Evolutionary conservation across 805 yeast species (phyloP).

Genomic region (Saccharomycopsis fibuligera): DNA sequence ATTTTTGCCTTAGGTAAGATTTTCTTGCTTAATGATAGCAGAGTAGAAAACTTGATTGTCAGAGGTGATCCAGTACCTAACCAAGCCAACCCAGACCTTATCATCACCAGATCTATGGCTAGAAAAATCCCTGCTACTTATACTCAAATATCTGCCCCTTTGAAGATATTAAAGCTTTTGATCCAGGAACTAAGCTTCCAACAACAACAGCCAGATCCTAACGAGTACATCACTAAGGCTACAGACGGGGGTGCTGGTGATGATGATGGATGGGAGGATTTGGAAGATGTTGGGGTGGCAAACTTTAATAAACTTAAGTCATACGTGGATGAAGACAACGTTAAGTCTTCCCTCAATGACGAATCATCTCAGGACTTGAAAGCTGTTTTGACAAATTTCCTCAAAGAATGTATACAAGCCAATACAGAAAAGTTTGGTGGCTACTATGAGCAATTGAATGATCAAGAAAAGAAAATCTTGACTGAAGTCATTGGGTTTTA

Average conservation of each 20-base stretch:
- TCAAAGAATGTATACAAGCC: slow-evolving; percentile 41
- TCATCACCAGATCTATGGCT: slow-evolving; percentile 82
- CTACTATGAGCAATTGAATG: slow-evolving; percentile 37
- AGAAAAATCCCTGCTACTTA: slow-evolving; percentile 55
- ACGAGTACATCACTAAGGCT: slow-evolving; percentile 27
- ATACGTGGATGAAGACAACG: slow-evolving; percentile 30
- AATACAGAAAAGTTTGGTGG: slow-evolving; percentile 39
- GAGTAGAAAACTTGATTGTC: slow-evolving; percentile 48
- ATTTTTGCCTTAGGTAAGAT: slow-evolving; percentile 68
- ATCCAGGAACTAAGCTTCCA: slow-evolving; percentile 66
- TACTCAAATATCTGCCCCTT: slow-evolving; percentile 59
- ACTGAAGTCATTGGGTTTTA: slow-evolving; percentile 38
- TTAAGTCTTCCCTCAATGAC: slow-evolving; percentile 24
- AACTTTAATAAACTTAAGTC: slow-evolving; percentile 56
- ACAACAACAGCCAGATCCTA: slow-evolving; percentile 41
- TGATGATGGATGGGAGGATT: slow-evolving; percentile 70
- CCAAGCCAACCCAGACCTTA: slow-evolving; percentile 45
- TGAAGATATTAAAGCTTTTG: slow-evolving; percentile 67
- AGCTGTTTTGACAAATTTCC: slow-evolving; percentile 37
- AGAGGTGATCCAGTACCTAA: slow-evolving; percentile 70
- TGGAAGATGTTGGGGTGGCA: slow-evolving; percentile 59
- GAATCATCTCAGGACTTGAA: slow-evolving; percentile 29
- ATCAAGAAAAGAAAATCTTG: slow-evolving; percentile 42
- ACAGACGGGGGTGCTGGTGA: slow-evolving; percentile 36
- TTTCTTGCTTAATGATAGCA: slow-evolving; percentile 49